Evolutionary conservation across 345 rosid genomes (phyloP).

Genomic region (Angophora floribunda): DNA sequence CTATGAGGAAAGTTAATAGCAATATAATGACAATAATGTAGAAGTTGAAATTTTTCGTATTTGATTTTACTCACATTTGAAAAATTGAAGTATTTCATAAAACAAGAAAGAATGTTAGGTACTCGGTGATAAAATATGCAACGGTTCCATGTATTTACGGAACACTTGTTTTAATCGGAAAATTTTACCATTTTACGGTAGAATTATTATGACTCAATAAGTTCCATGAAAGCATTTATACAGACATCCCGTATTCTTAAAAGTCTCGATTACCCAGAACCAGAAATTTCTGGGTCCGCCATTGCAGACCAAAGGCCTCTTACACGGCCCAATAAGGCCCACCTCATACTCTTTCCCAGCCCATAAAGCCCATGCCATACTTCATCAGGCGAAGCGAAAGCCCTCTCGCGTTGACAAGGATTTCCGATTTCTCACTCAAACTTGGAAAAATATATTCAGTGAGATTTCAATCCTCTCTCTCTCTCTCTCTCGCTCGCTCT

Average conservation of each 20-base stretch:
- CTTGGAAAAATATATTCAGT: neutral
- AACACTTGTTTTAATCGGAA: neutral
- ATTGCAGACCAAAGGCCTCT: neutral
- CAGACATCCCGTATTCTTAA: neutral
- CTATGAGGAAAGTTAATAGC: fast-evolving
- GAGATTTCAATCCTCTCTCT: neutral
- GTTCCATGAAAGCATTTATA: neutral
- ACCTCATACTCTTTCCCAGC: neutral
- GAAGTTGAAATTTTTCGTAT: neutral
- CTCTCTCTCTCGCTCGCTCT: too few relatives aligned
- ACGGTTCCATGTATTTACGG: neutral
- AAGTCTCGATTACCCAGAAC: neutral
- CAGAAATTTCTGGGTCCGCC: neutral
- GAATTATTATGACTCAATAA: neutral
- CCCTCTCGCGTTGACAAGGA: neutral
- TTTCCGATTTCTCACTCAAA: neutral
- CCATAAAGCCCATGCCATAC: neutral
- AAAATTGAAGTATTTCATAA: neutral
- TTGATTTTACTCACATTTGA: neutral
- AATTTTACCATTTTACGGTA: neutral
- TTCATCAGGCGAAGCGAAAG: neutral
- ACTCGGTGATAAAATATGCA: neutral
- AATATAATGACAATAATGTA: neutral
- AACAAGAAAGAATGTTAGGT: too few relatives aligned
- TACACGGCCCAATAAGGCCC: neutral